Conservation (phyloP, 257 asterid species). For the Cordia subcordata region DNA sequence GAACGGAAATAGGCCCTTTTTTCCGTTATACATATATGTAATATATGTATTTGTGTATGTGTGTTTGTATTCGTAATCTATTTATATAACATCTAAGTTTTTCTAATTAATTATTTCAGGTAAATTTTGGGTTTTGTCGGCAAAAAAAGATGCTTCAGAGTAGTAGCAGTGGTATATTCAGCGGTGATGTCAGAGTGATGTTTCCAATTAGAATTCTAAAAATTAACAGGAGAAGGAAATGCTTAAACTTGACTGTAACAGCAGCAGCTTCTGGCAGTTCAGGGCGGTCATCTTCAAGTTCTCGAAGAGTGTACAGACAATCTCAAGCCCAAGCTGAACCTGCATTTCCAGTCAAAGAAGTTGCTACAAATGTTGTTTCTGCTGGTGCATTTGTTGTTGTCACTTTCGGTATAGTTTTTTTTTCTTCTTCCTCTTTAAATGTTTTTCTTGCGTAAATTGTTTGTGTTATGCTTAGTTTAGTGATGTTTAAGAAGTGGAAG, state of each 20-base stretch:
- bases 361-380: conserved; percentile 56
- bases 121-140: conserved; percentile 22
- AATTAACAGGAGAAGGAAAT: conserved; percentile 23
- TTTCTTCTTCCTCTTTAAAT: neutral
- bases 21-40: no score
- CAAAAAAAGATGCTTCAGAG: neutral
- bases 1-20: no score
- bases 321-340: conserved; percentile 50
- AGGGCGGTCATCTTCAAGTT: conserved; percentile 32
- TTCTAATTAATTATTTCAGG: conserved; percentile 19
- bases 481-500: neutral
- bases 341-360: conserved; percentile 39
- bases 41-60: neutral
- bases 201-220: conserved; percentile 24
- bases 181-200: conserved; percentile 20
- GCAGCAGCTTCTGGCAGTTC: conserved; percentile 43
- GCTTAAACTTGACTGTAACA: conserved; percentile 25
- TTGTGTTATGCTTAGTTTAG: conserved; percentile 10
- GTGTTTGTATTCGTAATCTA: neutral
- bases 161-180: conserved; percentile 13
- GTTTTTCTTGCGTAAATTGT: neutral
- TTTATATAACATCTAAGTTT: neutral
- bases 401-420: conserved; percentile 61
- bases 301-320: conserved; percentile 63
- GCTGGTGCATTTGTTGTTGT: conserved; percentile 67